These are phyloP conservation scores for Cyberlindnera americana DNA, from an alignment of 805 yeast species.

Conservation along the genomic window DNA sequence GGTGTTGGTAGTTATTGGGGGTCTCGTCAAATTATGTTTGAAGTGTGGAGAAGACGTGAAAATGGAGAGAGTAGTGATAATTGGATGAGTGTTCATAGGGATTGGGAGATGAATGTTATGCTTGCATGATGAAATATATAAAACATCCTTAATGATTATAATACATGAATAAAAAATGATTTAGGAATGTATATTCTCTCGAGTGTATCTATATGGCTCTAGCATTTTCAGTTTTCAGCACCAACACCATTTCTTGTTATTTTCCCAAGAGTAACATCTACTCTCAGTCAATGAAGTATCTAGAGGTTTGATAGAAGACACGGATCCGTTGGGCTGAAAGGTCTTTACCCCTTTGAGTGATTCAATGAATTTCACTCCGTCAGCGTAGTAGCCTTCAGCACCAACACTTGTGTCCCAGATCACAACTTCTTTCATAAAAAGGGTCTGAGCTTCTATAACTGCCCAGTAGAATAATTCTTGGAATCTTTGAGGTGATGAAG, in stretches of 20 bases:
- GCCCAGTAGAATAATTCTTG: conserved; percentile 31
- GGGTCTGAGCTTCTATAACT: conserved; percentile 31
- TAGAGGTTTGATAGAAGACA: conserved; percentile 38
- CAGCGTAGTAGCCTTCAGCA: conserved; percentile 1
- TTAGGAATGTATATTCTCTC: too few relatives aligned
- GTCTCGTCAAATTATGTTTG: conserved; percentile 78
- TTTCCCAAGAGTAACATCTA: conserved; percentile 38
- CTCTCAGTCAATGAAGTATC: conserved; percentile 16
- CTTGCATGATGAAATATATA: conserved; percentile 29
- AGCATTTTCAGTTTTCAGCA: too few relatives aligned
- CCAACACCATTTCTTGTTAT: conserved; percentile 48
- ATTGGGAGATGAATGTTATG: conserved; percentile 86
- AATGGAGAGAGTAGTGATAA: conserved; percentile 55
- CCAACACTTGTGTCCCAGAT: conserved; percentile 39
- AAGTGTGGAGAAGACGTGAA: conserved; percentile 76
- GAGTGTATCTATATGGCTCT: too few relatives aligned
- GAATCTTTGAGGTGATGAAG: conserved; percentile 22
- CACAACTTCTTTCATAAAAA: conserved; percentile 27
- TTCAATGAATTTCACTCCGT: conserved; percentile 11
- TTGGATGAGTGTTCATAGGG: conserved; percentile 77
- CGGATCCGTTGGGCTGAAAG: conserved; percentile 31
- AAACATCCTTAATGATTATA: not conserved
- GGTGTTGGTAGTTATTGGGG: conserved; percentile 85
- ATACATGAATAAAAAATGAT: too few relatives aligned
- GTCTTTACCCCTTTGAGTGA: conserved; percentile 17